A percentile compares a stretch with the other conserved stretches of the same genome.
Conservation (phyloP, 768 basidiomycete genomes). For the Agrocybe pediades region DNA sequence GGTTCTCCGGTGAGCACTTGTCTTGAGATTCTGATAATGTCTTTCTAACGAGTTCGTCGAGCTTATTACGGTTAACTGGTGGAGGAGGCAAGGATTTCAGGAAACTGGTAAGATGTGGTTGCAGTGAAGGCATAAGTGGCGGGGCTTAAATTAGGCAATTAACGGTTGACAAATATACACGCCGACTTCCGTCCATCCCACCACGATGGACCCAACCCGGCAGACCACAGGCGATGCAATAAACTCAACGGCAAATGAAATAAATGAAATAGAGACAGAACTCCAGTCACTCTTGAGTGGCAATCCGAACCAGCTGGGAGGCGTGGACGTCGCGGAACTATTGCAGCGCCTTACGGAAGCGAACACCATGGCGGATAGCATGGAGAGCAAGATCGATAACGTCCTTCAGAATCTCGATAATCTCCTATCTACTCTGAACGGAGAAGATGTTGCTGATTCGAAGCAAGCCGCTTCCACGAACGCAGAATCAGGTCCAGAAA, state of each 20-base stretch:
- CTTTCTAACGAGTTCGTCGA: conserved; percentile 51
- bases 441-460: neutral
- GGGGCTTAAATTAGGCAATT: conserved; percentile 25
- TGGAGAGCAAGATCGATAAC: conserved; percentile 65
- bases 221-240: conserved; percentile 1
- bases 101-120: conserved; percentile 50
- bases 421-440: conserved; percentile 49
- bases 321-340: conserved; percentile 52
- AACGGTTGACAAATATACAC: conserved; percentile 5
- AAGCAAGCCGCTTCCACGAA: no score
- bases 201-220: neutral
- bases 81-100: conserved; percentile 53
- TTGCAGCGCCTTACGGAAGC: conserved; percentile 58
- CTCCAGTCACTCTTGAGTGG: conserved; percentile 14
- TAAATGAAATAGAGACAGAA: conserved; percentile 15
- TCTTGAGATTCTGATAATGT: conserved; percentile 43
- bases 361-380: conserved; percentile 56
- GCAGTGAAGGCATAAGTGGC: conserved; percentile 49
- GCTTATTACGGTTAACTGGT: conserved; percentile 46
- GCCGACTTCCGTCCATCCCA: neutral
- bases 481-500: no score
- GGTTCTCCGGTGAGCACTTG: conserved; percentile 54
- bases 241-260: conserved; percentile 4
- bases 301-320: conserved; percentile 19
- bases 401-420: conserved; percentile 60